Base-by-base conservation (phyloP, 1,284 basidiomycete genomes). In the Wolfiporia cocos region DNA sequence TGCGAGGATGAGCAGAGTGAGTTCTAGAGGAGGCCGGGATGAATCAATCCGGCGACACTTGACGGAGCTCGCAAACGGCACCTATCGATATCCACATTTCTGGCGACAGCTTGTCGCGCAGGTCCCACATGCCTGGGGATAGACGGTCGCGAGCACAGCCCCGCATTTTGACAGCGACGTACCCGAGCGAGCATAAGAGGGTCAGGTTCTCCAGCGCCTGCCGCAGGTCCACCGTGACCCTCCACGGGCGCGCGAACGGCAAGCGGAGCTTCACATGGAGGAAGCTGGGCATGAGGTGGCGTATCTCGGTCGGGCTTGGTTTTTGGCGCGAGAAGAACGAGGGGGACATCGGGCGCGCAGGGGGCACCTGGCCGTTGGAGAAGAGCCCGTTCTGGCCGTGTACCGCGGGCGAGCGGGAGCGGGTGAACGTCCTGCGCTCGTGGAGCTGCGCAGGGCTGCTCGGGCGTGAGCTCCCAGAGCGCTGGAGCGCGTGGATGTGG, bases 171-270 rank as follows among this genome's bases (percentile, higher is more conserved):
- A 52, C 44, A n/a, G 59, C 58, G 7, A 53, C 71, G 46, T 66
- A 74, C 22, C 71, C 56, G 11, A 81, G 65, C 9, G 78, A 78
- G n/a, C 59, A 63, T 18, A 80, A 52, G 2, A 86, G 65, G 11
- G 83, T 54, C 15, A 68, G 44, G 30, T 70, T 73, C 60, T 86
- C 82, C 12, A 70, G 70, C 6, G 73, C 69, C 52, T 75, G 74
- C 46, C 78, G 66, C 18, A 70, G 65, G 54, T 84, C 81, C 36
- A 81, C 67, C 17, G 67, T 65, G 44, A 79, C 67, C 31, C 61
- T 64, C 56, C 64, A 71, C 44, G 55, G 59, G 17, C 58, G 53
- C 3, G 65, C 66, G 34, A 69, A 62, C 11, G 71, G 68, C 15
- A 78, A 43, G 9, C 61, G 65, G 20, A 74, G 51, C 28, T 54